Conservation (phyloP, 257 asterid genomes). For the Solanum pinnatisectum region DNA sequence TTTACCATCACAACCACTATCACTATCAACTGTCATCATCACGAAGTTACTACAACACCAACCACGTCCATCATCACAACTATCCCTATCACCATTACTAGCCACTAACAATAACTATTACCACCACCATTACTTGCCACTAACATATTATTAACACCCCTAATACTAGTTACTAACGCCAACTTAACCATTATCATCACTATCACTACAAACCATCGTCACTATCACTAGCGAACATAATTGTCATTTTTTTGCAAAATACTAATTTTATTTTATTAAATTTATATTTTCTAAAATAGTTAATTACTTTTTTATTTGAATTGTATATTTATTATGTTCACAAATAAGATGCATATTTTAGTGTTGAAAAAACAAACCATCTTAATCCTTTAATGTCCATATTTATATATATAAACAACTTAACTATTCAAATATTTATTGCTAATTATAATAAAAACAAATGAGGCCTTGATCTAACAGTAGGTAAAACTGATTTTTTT, state of each 20-base stretch:
- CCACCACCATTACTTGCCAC: not conserved
- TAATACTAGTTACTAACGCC: not conserved
- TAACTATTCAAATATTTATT: not conserved
- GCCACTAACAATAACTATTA: not conserved
- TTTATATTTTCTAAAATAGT: too few species aligned
- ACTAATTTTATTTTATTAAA: too few species aligned
- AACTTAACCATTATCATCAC: not conserved
- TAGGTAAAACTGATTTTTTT: not conserved
- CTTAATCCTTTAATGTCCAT: not conserved
- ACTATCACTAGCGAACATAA: too few species aligned
- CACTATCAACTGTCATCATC: too few species aligned
- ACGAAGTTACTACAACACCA: not conserved
- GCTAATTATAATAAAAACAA: not conserved
- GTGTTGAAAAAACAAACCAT: not conserved
- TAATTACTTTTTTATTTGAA: not conserved
- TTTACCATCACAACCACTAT: not conserved
- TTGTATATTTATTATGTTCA: not conserved
- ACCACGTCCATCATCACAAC: too few species aligned
- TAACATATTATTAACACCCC: not conserved
- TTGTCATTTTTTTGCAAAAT: too few species aligned
- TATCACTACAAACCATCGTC: too few species aligned
- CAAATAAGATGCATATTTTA: too few species aligned
- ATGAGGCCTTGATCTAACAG: not conserved
- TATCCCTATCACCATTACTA: not conserved
- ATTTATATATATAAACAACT: not conserved